Evolutionary conservation across 768 basidiomycete species (phyloP).

Genomic region (Leucogyrophana mollusca): DNA sequence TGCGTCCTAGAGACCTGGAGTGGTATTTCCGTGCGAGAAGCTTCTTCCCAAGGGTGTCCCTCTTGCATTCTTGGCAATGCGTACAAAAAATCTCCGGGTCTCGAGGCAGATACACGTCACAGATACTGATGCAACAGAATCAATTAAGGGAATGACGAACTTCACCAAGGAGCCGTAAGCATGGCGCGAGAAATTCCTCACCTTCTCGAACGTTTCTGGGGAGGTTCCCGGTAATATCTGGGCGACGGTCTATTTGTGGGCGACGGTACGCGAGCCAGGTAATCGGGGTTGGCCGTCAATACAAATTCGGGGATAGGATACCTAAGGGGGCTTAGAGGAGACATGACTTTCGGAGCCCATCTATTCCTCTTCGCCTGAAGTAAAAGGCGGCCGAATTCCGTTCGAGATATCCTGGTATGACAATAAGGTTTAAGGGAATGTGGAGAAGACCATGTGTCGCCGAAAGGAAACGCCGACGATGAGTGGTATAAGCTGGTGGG

Average conservation of each 20-base stretch:
- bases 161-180: constrained; percentile 1
- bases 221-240: constrained; percentile 15
- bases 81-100: constrained; percentile 17
- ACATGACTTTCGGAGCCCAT: constrained; percentile 24
- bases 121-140: constrained; percentile 12
- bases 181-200: constrained; percentile 11
- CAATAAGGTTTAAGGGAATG: too few species aligned
- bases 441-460: too few species aligned
- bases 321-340: constrained; percentile 31
- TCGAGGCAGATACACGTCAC: constrained; percentile 21
- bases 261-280: constrained; percentile 21
- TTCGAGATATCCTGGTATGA: constrained; percentile 7
- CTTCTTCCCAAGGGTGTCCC: constrained; percentile 25
- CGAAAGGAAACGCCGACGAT: too few species aligned
- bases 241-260: constrained; percentile 15
- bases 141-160: not conserved
- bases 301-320: constrained; percentile 5
- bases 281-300: constrained; percentile 17
- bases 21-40: constrained; percentile 18
- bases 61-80: constrained; percentile 27
- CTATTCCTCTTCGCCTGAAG: constrained; percentile 22
- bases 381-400: constrained; percentile 24
- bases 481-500: too few species aligned
- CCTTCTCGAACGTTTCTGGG: constrained; percentile 21
- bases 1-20: constrained; percentile 3